Evolutionary conservation across 441 rosid species (phyloP), one percentile per base, ranked within the genome.

Genomic region (Euphorbia celastroides): DNA sequence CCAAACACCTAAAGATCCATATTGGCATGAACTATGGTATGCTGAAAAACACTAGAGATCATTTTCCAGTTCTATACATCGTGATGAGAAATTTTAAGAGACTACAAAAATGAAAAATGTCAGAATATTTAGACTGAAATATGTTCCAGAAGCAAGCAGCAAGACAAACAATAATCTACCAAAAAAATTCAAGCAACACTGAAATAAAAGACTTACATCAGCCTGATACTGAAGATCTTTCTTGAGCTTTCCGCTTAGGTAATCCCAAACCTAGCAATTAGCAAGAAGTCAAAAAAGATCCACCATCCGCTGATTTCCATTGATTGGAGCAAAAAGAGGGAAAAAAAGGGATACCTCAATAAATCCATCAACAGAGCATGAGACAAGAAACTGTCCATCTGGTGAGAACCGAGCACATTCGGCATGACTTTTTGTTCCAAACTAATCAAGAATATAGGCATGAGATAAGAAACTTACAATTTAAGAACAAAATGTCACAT

Each of bases 191-290:
- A 62, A 58, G 52, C 63, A 63, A 64, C 3, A 64, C 3, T n/a
- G 38, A 14, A 60, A 27, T 7, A 63, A n/a, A 46, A 25, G 9
- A 77, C 92, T 83, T 69, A 90, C 99, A 66, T 86, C 99, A 74
- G 98, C 98, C 77, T 96, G 99, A 79, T 96, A 96, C 52, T 89
- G 98, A 70, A 96, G 91, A 81, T 96, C 98, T 81, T 90, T 92
- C 87, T 96, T 90, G 77, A 96, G 89, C 82, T 96, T 96, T 70
- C 99, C 99, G 68, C 91, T 96, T 52, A 93, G 72, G 72, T 96
- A 89, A 81, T 96, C 99, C 99, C 99, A 96, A 52, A 96, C 98
- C 98, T 93, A 68, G 62, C 48, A 60, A 9, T 57, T 62, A 74
- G 62, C 72, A 74, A 57, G 69, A 70, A 66, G 51, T 60, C 32